Evolutionary conservation across 2,329 filamentous ascomycete genomes (phyloP), one percentile per base, ranked within the genome.

Genomic region (Neonectria sp.): DNA sequence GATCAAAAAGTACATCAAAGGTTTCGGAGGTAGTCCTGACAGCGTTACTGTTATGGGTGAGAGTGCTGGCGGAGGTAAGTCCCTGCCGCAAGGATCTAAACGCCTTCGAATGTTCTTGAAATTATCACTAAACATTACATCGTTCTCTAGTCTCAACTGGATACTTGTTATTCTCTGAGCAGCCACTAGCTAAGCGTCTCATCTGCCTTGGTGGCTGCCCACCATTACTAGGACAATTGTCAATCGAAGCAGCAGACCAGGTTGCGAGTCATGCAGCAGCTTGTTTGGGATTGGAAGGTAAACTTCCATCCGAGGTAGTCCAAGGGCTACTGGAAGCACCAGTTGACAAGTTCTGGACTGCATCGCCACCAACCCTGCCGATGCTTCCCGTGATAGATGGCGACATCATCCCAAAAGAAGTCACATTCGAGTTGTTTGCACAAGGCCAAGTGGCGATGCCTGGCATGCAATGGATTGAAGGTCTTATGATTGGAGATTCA

Each of bases 61-160:
- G 25, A 70, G 68, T 27, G 65, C 43, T 2, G 68, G 68, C 17
- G 68, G 62, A 48, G 15, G 68, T 70, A 29, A 65, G 62, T 53
- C 25, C 7, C 35, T 1, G 11, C 27, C 7, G 12, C 27, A 17
- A 13, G 13, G 15, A n/a, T 40, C 37, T 15, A 6, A n/a, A n/a
- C 35, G 2, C 15, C 3, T n/a, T 40, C 37, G 6, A 40, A 40
- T 5, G 15, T 4, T 17, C 13, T 40, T 40, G 37, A 8, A 40
- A n/a, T 8, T n/a, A n/a, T 40, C 17, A 40, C 37, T 40, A 40
- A 40, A 40, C 6, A 15, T 40, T n/a, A 45, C 25, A 37, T 7
- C 35, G 24, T 15, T 15, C 24, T 51, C n/a, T 40, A 65, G 66
- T 65, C 5, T 68, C 62, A 1, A 33, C 66, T 3, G 24, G 11